Evolutionary conservation across 305 asterid species (phyloP), one percentile per base, ranked within the genome.

Genomic region (Fraxinus sp.): DNA sequence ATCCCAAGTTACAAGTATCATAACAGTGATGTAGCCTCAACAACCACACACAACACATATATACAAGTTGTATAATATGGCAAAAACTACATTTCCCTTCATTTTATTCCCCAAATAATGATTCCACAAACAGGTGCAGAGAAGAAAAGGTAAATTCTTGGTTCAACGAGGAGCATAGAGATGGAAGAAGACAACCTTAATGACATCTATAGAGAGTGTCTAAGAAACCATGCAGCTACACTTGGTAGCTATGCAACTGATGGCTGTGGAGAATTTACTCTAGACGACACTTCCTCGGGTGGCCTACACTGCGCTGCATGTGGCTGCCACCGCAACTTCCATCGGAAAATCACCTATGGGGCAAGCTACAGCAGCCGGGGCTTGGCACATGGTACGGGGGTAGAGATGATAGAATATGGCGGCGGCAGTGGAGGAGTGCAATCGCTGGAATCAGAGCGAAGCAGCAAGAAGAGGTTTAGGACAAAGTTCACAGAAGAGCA

Each of bases 211-310:
- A 86, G 81, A 88, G 97, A 92, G 84, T 91, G 95, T 86, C 86
- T 88, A 22, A 84, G 90, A 39, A 92, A 91, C 88, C 95, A 92
- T 87, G 97, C 97, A 84, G 95, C 95, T 84, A 90, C 91, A 68
- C 91, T 91, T 0, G 97, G 97, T 0, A 91, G 92, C 93, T 91
- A 92, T 72, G 95, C 97, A 72, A 92, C 95, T 0, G 97, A 92
- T 43, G 97, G 97, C 72, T 92, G 97, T 66, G 95, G 97, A 3
- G 95, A 92, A 64, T 91, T 91, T 87, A 85, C 89, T 0, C 82
- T 73, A 0, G 89, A 86, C 33, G 85, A 85, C 84, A 37, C 85
- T 8, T 1, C 83, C 43, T 22, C 85, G 8, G 79, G 70, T 66
- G 70, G 36, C 20, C 87, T 90, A 78, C 79, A 9, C 83, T 91